These are phyloP conservation scores for Blakeslea trispora DNA, from an alignment of 371 early-diverging fungal genomes.

Conservation along the genomic window DNA sequence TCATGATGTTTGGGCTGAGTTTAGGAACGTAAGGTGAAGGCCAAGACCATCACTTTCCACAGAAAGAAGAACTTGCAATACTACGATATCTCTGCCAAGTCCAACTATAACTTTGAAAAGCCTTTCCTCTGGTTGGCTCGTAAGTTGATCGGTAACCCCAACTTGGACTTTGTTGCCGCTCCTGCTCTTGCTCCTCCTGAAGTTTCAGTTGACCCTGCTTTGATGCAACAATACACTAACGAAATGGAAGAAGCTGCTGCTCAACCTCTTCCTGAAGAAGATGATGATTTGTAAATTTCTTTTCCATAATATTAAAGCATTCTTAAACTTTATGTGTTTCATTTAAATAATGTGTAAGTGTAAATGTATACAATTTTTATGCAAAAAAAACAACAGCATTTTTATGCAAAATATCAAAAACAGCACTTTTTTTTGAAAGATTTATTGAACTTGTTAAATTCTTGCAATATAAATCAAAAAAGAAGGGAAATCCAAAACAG, in stretches of 20 bases:
- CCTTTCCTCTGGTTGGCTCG: slow-evolving; percentile 99
- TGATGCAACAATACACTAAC: slow-evolving; percentile 78
- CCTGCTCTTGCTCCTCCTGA: slow-evolving; percentile 98
- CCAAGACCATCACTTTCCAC: slow-evolving; percentile 99
- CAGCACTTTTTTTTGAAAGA: no score
- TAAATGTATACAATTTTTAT: no score
- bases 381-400: no score
- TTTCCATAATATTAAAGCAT: background rate
- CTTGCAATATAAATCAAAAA: no score
- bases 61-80: slow-evolving; percentile 99
- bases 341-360: no score
- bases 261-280: slow-evolving; percentile 91
- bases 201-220: slow-evolving; percentile 78
- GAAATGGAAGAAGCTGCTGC: slow-evolving; percentile 79
- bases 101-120: slow-evolving; percentile 99
- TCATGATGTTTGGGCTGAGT: no score
- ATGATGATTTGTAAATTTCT: slow-evolving; percentile 64
- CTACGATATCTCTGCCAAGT: slow-evolving; percentile 99
- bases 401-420: no score
- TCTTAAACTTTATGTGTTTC: background rate
- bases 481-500: no score
- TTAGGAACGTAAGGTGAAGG: slow-evolving; percentile 99
- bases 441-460: no score
- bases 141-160: slow-evolving; percentile 93
- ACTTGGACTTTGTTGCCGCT: slow-evolving; percentile 97